A percentile compares a stretch with the other conserved stretches of the same genome.
These are phyloP conservation scores for Calocybe indica DNA, from an alignment of 768 basidiomycete species.

Conservation along the genomic window DNA sequence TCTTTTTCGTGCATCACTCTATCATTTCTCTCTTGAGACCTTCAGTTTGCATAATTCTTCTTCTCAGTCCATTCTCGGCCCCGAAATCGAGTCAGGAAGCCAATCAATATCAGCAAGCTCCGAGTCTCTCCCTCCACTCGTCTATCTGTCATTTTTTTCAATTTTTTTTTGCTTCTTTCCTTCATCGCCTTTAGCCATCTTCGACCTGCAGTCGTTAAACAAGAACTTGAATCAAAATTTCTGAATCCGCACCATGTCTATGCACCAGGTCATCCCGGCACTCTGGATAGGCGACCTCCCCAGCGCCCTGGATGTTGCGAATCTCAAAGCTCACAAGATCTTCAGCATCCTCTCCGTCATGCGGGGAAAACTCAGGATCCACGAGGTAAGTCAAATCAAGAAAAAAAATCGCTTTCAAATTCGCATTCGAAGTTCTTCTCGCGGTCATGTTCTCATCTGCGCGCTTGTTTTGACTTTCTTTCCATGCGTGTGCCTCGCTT, in stretches of 20 bases:
- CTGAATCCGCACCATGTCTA: constrained; percentile 17
- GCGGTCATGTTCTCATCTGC: too few relatives aligned
- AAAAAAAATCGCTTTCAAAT: too few relatives aligned
- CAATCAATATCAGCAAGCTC: not conserved
- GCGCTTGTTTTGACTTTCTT: not conserved
- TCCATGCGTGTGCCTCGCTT: too few relatives aligned
- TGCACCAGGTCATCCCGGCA: constrained; percentile 76
- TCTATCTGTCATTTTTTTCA: not conserved
- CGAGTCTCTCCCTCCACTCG: not conserved
- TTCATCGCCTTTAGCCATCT: not conserved
- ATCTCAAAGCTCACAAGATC: constrained; percentile 66
- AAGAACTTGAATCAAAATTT: too few relatives aligned
- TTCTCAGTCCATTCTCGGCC: too few relatives aligned
- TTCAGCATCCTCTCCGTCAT: constrained; percentile 69
- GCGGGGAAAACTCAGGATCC: constrained; percentile 59
- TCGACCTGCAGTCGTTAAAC: not conserved
- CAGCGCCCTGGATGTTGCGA: constrained; percentile 58
- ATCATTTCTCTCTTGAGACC: too few relatives aligned
- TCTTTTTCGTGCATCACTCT: too few relatives aligned
- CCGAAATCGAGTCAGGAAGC: not conserved
- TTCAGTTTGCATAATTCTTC: too few relatives aligned
- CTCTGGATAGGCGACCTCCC: constrained; percentile 83
- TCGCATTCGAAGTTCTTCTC: too few relatives aligned
- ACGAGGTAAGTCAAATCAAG: constrained; percentile 54
- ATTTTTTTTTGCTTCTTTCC: not conserved